Base-by-base conservation (phyloP, 495 filamentous ascomycete species). In the Chaetomium fimeti region DNA sequence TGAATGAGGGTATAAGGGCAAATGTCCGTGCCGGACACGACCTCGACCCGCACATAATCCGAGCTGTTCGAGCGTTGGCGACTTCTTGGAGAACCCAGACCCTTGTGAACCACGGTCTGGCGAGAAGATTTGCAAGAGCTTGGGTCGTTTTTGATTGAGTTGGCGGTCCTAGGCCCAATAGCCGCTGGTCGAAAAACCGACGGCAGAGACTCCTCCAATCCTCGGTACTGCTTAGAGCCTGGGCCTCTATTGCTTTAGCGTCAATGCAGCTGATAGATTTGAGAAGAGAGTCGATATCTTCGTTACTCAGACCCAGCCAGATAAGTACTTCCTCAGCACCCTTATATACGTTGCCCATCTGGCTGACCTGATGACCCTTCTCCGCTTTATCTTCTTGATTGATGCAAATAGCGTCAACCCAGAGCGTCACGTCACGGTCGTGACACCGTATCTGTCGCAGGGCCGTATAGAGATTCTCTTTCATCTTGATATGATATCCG, bases 261-360 rank as follows among this genome's bases (percentile, higher is more conserved):
- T 65, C 63, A 29, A 59, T 43, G 25, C 63, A 60, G n/a, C 36
- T 16, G 5, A 36, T 60, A 28, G 9, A 29, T 24, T 63, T 32
- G 53, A 67, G 55, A 2, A 67, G 15, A 11, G 29, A n/a, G 36
- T 67, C 47, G 36, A 24, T 57, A 5, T 16, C 15, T 16, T 63
- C 25, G 40, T 22, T 54, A 18, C 27, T 13, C 28, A 28, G 55
- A 5, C 65, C 74, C 2, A 75, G 63, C 73, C 71, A 76, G 15
- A 74, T 57, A 15, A 75, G 8, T 12, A 68, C 62, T n/a, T 66
- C 57, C 1, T 56, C 24, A 9, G 71, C 69, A 22, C 43, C 28
- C 13, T 54, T 27, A 62, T 70, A 74, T 57, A 77, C 72, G 2
- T 63, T 36, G 7, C 36, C 47, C 74, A 77, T 77, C 18, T 67